Evolutionary conservation across 306 rosid species (phyloP).

Genomic region (Coriaria nepalensis): DNA sequence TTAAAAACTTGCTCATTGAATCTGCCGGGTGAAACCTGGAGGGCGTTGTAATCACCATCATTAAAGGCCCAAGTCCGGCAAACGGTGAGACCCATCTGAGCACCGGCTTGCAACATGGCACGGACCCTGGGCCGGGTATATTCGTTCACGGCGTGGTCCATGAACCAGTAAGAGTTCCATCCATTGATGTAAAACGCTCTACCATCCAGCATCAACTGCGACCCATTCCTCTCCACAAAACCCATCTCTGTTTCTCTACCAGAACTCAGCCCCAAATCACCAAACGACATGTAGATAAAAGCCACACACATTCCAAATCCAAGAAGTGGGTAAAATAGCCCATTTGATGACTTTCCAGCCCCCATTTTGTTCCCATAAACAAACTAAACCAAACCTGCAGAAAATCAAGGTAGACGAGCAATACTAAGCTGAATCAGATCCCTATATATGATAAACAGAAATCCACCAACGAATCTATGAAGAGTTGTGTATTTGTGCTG

Average conservation of each 20-base stretch:
- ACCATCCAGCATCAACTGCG: conserved; percentile 62
- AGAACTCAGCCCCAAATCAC: conserved; percentile 35
- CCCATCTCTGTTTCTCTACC: conserved; percentile 24
- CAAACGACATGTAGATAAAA: conserved; percentile 69
- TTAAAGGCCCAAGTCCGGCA: conserved; percentile 97
- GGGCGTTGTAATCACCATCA: conserved; percentile 84
- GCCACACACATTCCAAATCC: conserved; percentile 54
- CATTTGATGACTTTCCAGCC: conserved; percentile 26
- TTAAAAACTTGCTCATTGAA: conserved; percentile 69
- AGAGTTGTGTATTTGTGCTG: too few relatives aligned
- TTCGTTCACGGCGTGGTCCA: conserved; percentile 65
- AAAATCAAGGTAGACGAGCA: too few relatives aligned
- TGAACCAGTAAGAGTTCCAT: conserved; percentile 97
- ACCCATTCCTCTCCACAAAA: conserved; percentile 72
- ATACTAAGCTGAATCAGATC: too few relatives aligned
- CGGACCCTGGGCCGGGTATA: conserved; percentile 42
- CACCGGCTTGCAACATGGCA: conserved; percentile 59
- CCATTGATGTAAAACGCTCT: conserved; percentile 70
- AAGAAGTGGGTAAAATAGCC: conserved; percentile 55
- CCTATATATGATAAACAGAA: too few relatives aligned
- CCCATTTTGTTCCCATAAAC: conserved; percentile 30
- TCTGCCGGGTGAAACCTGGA: conserved; percentile 77
- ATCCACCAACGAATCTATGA: too few relatives aligned
- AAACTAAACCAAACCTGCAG: too few relatives aligned
- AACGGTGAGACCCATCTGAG: conserved; percentile 88